phyloP scores from a whole-genome alignment of 225 moss, liverwort and hornwort species.

The Physcomitrium patens region DNA sequence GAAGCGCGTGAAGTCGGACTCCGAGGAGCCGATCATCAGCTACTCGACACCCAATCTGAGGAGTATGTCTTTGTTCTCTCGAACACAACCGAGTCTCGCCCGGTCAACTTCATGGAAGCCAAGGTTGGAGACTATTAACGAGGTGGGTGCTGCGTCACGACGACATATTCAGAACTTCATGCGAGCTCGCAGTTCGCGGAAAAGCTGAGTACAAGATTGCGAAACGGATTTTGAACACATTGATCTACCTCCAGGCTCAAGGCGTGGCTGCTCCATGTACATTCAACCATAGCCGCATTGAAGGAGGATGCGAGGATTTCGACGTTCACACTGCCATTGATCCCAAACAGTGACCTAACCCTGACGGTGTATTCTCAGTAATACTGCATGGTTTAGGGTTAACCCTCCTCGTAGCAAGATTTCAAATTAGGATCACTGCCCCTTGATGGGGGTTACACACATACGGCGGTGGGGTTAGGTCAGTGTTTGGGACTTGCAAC shows the following conservation, averaged over 20 bases:
- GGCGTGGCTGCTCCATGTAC: not conserved
- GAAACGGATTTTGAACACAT: not conserved
- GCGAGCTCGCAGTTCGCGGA: not conserved
- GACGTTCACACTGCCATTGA: not conserved
- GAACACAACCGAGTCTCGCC: conserved; percentile 6
- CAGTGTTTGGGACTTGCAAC: conserved; percentile 13
- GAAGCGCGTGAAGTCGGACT: not conserved
- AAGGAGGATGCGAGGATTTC: not conserved
- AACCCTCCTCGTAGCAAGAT: not conserved
- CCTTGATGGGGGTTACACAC: conserved; percentile 19
- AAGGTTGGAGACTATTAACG: conserved; percentile 29
- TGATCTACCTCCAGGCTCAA: not conserved
- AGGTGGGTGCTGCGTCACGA: conserved; percentile 22
- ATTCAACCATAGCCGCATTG: not conserved
- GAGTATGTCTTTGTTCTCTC: conserved; percentile 12
- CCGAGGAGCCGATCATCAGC: conserved; percentile 2
- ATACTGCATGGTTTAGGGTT: not conserved
- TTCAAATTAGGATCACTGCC: not conserved
- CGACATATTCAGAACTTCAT: conserved; percentile 23
- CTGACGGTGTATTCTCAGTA: not conserved
- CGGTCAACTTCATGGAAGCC: conserved; percentile 28
- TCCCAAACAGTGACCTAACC: conserved; percentile 11
- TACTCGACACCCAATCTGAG: conserved; percentile 20
- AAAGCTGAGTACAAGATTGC: not conserved
- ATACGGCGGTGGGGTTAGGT: conserved; percentile 12